Evolutionary conservation across 1,284 basidiomycete species (phyloP), one percentile per base, ranked within the genome.

Genomic region (Puccinia polysora): DNA sequence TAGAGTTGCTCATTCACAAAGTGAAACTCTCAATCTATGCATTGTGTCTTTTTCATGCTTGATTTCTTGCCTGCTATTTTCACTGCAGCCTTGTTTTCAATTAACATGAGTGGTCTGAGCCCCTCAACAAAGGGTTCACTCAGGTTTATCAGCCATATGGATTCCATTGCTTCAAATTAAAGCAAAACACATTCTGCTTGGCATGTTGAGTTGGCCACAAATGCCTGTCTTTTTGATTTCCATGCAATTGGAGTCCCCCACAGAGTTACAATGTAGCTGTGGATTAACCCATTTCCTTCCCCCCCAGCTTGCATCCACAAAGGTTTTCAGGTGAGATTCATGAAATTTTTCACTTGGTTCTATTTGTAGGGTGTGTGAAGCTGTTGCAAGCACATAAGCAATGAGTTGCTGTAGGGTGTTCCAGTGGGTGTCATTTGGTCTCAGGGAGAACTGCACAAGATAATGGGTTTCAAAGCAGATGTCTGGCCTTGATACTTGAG

Each of bases 111-210:
- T n/a, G n/a, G n/a, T n/a, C n/a, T n/a, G n/a, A n/a, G n/a, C n/a
- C n/a, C n/a, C n/a, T n/a, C n/a, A n/a, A n/a, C n/a, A n/a, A n/a
- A n/a, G n/a, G n/a, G n/a, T n/a, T n/a, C n/a, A n/a, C n/a, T n/a
- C n/a, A n/a, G n/a, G n/a, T n/a, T n/a, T n/a, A n/a, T n/a, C n/a
- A n/a, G n/a, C n/a, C n/a, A n/a, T n/a, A n/a, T n/a, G n/a, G n/a
- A n/a, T n/a, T n/a, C n/a, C n/a, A n/a, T n/a, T 15, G 12, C 10
- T 23, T 5, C 23, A 40, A 28, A 25, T 25, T 4, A 63, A 25
- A 20, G 45, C 64, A 45, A n/a, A n/a, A 65, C 53, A 34, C 53
- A 64, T 47, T 64, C 60, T 2, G 40, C 60, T 36, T 64, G 60
- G 30, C 40, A 64, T 4, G 60, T 64, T 5, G 32, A 65, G 15